phyloP scores from a whole-genome alignment of 306 rosid species.

The Crotalaria pallida region DNA sequence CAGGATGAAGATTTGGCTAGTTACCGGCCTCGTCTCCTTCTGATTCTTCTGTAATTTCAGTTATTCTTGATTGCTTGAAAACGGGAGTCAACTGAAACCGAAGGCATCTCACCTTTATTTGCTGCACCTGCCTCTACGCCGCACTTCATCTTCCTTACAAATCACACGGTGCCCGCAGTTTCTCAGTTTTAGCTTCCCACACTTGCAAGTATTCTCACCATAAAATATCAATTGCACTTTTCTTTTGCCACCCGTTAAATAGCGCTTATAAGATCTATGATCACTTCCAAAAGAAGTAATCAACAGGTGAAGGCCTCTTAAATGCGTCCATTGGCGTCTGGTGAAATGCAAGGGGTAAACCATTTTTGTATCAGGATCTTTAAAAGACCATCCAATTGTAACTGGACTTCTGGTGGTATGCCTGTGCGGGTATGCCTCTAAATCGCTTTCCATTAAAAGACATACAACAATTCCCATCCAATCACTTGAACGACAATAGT shows the following conservation, averaged over 20 bases:
- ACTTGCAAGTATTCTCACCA: neutral
- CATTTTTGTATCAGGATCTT: neutral
- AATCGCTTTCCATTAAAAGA: neutral
- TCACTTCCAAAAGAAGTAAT: neutral
- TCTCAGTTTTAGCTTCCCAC: neutral
- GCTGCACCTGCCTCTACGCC: neutral
- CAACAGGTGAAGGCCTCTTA: neutral
- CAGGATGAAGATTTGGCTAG: neutral
- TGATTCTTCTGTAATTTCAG: neutral
- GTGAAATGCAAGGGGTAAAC: neutral
- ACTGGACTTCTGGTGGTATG: neutral
- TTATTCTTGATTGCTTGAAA: neutral
- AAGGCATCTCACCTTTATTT: neutral
- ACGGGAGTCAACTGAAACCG: neutral
- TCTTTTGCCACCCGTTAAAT: neutral
- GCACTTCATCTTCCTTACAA: neutral
- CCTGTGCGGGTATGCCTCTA: neutral
- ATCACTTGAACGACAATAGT: conserved; percentile 1
- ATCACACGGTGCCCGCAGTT: neutral
- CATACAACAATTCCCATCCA: conserved; percentile 2
- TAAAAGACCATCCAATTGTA: neutral
- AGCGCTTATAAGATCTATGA: too few relatives aligned
- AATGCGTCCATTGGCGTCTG: neutral
- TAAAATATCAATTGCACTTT: neutral
- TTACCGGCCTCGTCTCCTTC: neutral